Evolutionary conservation across 78 protist species (phyloP).

Genomic region (Protostelium mycophagum): DNA sequence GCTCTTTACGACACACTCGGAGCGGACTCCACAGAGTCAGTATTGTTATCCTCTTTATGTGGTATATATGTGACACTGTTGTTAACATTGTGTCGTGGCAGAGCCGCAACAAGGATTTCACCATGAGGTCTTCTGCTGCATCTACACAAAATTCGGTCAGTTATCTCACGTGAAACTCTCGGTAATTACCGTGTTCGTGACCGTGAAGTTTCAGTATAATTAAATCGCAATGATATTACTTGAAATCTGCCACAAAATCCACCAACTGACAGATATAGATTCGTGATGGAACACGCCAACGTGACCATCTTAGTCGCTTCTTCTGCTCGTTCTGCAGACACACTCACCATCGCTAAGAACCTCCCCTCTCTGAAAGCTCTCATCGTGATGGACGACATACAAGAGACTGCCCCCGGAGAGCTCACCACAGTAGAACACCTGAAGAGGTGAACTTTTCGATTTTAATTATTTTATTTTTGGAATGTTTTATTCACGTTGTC

Average conservation of each 20-base stretch:
- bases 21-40: slow-evolving; percentile 45
- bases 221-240: too few relatives aligned
- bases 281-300: slow-evolving; percentile 58
- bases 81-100: too few relatives aligned
- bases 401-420: background rate
- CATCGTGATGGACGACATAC: background rate
- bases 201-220: background rate
- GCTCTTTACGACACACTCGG: slow-evolving; percentile 59
- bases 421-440: background rate
- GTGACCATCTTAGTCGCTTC: background rate
- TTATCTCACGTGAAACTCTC: too few relatives aligned
- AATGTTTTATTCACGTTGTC: too few relatives aligned
- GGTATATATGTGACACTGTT: too few relatives aligned
- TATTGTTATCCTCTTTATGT: too few relatives aligned
- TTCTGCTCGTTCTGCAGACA: background rate
- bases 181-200: background rate
- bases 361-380: background rate
- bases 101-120: too few relatives aligned
- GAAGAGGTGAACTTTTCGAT: background rate
- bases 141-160: too few relatives aligned
- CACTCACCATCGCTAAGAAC: background rate
- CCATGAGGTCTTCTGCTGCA: too few relatives aligned
- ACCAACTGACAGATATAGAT: too few relatives aligned
- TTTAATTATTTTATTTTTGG: too few relatives aligned
- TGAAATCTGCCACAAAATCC: too few relatives aligned